These are phyloP conservation scores for Piper longum DNA, from an alignment of 164 flowering plant species.

Conservation along the genomic window DNA sequence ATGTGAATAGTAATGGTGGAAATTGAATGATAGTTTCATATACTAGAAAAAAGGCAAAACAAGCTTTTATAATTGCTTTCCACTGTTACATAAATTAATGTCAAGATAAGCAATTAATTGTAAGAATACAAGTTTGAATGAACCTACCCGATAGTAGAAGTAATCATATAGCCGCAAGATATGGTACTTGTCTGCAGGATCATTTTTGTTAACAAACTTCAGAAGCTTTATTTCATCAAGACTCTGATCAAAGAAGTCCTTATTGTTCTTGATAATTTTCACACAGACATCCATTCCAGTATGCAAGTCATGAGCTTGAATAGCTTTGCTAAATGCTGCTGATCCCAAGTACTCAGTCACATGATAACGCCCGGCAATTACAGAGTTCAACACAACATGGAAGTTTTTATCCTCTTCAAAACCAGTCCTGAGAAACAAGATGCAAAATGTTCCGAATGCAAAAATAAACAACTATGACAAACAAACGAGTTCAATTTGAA, in stretches of 20 bases:
- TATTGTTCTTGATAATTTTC: slow-evolving; percentile 95
- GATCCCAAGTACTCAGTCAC: slow-evolving; percentile 99
- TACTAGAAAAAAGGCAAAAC: too few relatives aligned
- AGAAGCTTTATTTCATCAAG: slow-evolving; percentile 99
- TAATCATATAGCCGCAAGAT: slow-evolving; percentile 86
- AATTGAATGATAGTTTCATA: too few relatives aligned
- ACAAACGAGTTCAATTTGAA: not conserved
- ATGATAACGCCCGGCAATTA: slow-evolving; percentile 96
- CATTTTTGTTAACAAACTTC: slow-evolving; percentile 91
- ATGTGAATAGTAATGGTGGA: too few relatives aligned
- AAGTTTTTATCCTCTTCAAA: slow-evolving; percentile 99
- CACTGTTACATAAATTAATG: too few relatives aligned
- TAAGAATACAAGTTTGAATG: too few relatives aligned
- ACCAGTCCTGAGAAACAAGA: slow-evolving; percentile 65
- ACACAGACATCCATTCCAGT: slow-evolving; percentile 99
- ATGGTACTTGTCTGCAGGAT: slow-evolving; percentile 96
- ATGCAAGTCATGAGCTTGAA: slow-evolving; percentile 97
- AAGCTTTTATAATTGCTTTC: too few relatives aligned
- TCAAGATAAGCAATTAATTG: too few relatives aligned
- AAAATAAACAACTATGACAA: not conserved
- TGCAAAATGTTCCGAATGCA: not conserved
- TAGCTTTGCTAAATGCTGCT: slow-evolving; percentile 98
- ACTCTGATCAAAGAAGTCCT: slow-evolving; percentile 98
- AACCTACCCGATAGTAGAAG: slow-evolving; percentile 90
- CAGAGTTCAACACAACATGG: slow-evolving; percentile 89